These are phyloP conservation scores for Phytopythium chamaehyphon DNA, from an alignment of 352 stramenopile genomes.

Conservation along the genomic window DNA sequence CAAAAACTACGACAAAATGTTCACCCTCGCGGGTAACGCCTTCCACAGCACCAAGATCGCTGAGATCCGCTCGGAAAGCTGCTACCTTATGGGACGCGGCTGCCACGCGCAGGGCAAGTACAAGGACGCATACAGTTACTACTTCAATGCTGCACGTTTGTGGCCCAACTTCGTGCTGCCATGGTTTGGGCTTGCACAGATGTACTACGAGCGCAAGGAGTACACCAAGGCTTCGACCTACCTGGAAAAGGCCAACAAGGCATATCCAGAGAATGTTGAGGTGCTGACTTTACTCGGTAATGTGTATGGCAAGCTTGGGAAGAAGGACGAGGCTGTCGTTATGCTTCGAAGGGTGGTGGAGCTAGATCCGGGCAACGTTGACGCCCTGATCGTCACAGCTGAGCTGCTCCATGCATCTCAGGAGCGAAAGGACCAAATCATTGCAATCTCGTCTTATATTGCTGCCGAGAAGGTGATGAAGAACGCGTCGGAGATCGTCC, in stretches of 20 bases:
- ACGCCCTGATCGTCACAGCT: constrained; percentile 77
- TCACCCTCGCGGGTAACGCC: constrained; percentile 80
- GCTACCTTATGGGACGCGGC: constrained; percentile 95
- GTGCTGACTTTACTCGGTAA: constrained; percentile 78
- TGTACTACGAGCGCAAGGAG: constrained; percentile 88
- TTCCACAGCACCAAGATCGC: constrained; percentile 88
- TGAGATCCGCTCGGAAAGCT: constrained; percentile 94
- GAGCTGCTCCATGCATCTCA: constrained; percentile 74
- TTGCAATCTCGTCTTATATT: constrained; percentile 88
- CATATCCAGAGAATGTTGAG: constrained; percentile 86
- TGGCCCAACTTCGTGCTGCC: constrained; percentile 85
- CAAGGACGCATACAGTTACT: constrained; percentile 95
- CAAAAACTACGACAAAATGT: constrained; percentile 91
- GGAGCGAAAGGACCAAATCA: constrained; percentile 86
- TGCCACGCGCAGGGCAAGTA: constrained; percentile 93
- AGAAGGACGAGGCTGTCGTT: constrained; percentile 76
- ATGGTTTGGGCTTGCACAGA: constrained; percentile 85
- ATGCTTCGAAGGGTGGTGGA: constrained; percentile 81
- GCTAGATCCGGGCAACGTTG: constrained; percentile 80
- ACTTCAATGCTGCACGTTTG: constrained; percentile 91
- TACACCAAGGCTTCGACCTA: constrained; percentile 80
- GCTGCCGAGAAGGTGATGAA: constrained; percentile 86
- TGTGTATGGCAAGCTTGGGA: constrained; percentile 78
- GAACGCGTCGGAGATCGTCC: constrained; percentile 72
- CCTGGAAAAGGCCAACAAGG: constrained; percentile 87